phyloP scores from a whole-genome alignment of 139 green algal species.

The Volvox africanus region DNA sequence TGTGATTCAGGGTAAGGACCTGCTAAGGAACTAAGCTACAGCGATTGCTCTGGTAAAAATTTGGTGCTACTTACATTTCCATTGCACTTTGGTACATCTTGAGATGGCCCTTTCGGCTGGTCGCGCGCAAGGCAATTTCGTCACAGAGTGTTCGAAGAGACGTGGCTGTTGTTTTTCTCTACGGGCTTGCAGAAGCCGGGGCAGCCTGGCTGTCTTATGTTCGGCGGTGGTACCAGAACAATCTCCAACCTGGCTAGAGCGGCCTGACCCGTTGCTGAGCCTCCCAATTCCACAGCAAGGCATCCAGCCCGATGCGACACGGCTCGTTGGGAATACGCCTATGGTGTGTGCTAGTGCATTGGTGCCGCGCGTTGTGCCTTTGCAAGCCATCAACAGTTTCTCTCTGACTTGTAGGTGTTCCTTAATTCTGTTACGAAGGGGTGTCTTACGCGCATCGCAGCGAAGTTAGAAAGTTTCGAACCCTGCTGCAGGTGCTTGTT shows the following conservation, averaged over 20 bases:
- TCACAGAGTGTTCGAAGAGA: background rate
- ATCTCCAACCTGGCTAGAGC: background rate
- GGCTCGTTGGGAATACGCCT: constrained; percentile 83
- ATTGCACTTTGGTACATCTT: background rate
- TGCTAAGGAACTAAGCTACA: too few relatives aligned
- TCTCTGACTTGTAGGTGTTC: constrained; percentile 72
- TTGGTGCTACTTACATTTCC: too few relatives aligned
- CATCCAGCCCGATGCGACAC: constrained; percentile 65
- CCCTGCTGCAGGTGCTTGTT: constrained; percentile 78
- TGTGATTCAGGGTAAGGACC: too few relatives aligned
- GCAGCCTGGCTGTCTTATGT: background rate
- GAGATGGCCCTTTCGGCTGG: background rate
- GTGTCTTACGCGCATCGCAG: constrained; percentile 84
- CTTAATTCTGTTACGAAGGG: constrained; percentile 90
- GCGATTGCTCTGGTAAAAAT: too few relatives aligned
- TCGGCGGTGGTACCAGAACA: background rate
- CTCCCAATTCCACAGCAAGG: constrained; percentile 11
- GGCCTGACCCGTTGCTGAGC: background rate
- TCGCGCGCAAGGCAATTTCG: background rate
- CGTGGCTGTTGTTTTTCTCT: background rate
- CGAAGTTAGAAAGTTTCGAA: constrained; percentile 96
- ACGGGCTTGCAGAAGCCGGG: background rate
- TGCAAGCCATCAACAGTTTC: background rate
- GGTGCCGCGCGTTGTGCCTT: background rate
- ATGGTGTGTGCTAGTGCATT: constrained; percentile 66